Evolutionary conservation across 2,329 filamentous ascomycete genomes (phyloP).

Genomic region (Fusarium sp.): DNA sequence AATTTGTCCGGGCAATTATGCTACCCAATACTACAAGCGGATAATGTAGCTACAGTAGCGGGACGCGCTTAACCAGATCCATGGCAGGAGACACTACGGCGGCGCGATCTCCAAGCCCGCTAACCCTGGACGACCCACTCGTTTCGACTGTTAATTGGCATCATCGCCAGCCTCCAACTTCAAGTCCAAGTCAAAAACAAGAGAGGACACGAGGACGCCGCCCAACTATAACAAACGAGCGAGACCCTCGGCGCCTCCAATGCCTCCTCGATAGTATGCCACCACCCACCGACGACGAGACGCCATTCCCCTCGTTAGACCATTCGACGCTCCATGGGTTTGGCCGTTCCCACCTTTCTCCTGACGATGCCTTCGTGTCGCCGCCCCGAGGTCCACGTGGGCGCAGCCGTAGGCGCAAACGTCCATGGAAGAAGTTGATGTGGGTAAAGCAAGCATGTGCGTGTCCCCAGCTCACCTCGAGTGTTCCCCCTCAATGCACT

Average conservation of each 20-base stretch:
- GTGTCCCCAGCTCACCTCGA: conserved; percentile 50
- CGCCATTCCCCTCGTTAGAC: conserved; percentile 55
- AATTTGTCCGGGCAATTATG: neutral
- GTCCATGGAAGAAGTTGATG: conserved; percentile 93
- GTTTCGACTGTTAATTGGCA: conserved; percentile 35
- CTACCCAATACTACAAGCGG: too few species aligned
- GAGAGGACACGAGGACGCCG: conserved; percentile 8
- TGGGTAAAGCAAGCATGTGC: conserved; percentile 97
- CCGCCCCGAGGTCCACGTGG: conserved; percentile 72
- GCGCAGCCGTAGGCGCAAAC: conserved; percentile 77
- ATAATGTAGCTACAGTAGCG: conserved; percentile 7
- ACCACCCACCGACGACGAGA: conserved; percentile 58
- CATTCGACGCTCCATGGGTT: conserved; percentile 53
- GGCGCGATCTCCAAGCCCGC: conserved; percentile 40
- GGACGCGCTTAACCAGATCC: conserved; percentile 26
- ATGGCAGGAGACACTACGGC: conserved; percentile 32
- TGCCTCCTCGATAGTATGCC: conserved; percentile 52
- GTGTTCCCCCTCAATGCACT: neutral
- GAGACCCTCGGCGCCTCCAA: conserved; percentile 25
- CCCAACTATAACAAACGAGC: conserved; percentile 14
- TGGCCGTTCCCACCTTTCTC: conserved; percentile 80
- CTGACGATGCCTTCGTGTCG: conserved; percentile 86
- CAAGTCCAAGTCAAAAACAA: conserved; percentile 8
- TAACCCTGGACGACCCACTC: conserved; percentile 42
- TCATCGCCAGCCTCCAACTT: conserved; percentile 27